These are phyloP conservation scores for Cladorrhinum samala DNA, from an alignment of 495 filamentous ascomycete genomes.

Conservation along the genomic window DNA sequence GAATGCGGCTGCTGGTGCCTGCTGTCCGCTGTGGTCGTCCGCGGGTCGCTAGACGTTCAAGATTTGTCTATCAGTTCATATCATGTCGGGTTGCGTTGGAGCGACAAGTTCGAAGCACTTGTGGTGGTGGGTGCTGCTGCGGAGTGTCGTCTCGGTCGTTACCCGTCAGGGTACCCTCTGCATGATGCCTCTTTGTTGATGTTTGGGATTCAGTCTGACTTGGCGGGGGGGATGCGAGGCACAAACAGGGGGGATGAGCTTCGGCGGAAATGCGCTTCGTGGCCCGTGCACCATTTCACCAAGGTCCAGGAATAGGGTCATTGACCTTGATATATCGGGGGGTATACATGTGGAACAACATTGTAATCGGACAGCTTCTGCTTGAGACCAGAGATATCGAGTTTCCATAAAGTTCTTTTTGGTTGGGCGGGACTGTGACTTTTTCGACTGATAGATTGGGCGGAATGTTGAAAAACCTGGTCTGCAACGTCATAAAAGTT, in stretches of 20 bases:
- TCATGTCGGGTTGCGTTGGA: slow-evolving; percentile 14
- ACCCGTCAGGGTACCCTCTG: neutral
- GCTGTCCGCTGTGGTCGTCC: neutral
- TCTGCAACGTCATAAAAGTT: too few species aligned
- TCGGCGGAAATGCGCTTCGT: neutral
- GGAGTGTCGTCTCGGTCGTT: too few species aligned
- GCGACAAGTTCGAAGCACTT: too few species aligned
- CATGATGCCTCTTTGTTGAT: neutral
- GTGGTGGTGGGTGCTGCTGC: slow-evolving; percentile 2
- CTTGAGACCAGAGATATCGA: too few species aligned
- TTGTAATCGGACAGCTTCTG: too few species aligned
- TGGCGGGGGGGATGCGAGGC: neutral
- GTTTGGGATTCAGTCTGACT: neutral
- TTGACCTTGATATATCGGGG: too few species aligned
- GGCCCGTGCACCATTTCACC: neutral
- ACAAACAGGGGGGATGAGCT: neutral
- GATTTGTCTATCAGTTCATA: slow-evolving; percentile 9
- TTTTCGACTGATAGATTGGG: too few species aligned
- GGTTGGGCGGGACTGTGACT: too few species aligned
- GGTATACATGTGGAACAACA: too few species aligned
- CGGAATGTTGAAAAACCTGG: too few species aligned
- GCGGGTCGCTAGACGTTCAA: neutral
- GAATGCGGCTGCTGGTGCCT: neutral
- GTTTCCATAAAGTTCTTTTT: too few species aligned
- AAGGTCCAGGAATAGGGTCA: neutral